Percentiles rank a stretch among this genome's conserved stretches.
Evolutionary conservation across 129 eudicot genomes (phyloP).

Genomic region (Pseudognaphalium luteoalbum): DNA sequence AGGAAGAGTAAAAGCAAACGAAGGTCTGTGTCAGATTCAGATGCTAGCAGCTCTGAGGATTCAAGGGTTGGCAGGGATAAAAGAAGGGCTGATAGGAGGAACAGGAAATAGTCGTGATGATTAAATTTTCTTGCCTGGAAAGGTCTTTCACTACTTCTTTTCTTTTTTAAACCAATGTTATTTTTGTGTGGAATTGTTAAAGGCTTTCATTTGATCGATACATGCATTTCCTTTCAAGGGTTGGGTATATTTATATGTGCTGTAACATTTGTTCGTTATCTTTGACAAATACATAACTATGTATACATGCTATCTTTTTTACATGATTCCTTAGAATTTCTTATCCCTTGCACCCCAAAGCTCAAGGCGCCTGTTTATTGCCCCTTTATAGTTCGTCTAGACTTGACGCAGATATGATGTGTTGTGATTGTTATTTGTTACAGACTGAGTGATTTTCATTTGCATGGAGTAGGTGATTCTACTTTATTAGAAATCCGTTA

Average conservation of each 20-base stretch:
- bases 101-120: constrained; percentile 38
- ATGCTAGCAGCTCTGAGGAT: constrained; percentile 60
- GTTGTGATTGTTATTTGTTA: neutral
- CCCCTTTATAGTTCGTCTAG: neutral
- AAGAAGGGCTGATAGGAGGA: constrained; percentile 59
- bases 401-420: neutral
- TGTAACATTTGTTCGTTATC: too few species aligned
- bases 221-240: neutral
- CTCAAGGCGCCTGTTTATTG: neutral
- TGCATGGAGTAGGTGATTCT: neutral
- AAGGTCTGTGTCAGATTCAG: constrained; percentile 59
- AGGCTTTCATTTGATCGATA: neutral
- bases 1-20: constrained; percentile 49
- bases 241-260: neutral
- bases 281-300: neutral
- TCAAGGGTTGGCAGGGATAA: constrained; percentile 68
- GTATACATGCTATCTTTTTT: neutral
- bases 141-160: neutral
- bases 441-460: neutral
- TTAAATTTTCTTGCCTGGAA: neutral
- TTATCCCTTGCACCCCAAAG: neutral
- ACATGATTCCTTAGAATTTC: neutral
- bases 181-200: neutral
- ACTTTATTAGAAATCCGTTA: neutral
- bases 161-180: neutral